Evolutionary conservation across 192 early-diverging fungal species (phyloP).

Genomic region (Gigaspora rosea): DNA sequence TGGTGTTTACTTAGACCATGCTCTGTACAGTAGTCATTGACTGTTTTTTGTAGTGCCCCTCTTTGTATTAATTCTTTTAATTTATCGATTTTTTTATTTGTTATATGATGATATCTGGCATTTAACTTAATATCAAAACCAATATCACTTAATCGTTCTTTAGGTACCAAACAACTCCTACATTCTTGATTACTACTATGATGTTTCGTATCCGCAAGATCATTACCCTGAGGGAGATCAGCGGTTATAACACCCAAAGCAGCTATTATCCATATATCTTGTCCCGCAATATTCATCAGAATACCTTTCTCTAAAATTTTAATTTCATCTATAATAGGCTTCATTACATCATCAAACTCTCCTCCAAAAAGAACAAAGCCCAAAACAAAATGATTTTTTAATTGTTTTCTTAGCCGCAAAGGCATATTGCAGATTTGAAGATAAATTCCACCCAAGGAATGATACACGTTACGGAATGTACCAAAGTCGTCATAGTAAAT

Average conservation of each 20-base stretch:
- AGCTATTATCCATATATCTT: neutral
- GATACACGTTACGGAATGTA: no score
- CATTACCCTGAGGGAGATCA: neutral
- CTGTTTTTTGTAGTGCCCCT: neutral
- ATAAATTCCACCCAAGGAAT: neutral
- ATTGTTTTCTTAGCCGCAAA: neutral
- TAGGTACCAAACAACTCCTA: no score
- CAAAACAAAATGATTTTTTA: slow-evolving; percentile 6
- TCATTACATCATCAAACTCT: slow-evolving; percentile 4
- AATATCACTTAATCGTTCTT: neutral
- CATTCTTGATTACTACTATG: slow-evolving; percentile 1
- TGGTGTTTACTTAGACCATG: neutral
- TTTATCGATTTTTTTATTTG: slow-evolving; percentile 4
- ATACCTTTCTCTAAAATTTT: neutral
- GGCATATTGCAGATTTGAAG: slow-evolving; percentile 10
- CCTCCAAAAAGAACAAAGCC: neutral
- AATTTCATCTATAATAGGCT: neutral
- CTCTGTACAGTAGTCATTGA: neutral
- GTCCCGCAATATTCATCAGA: neutral
- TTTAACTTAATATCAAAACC: neutral
- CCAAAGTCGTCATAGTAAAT: no score
- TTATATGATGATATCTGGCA: neutral
- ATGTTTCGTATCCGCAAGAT: neutral
- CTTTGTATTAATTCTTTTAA: neutral
- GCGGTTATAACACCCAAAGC: neutral